Evolutionary conservation across 2,329 filamentous ascomycete species (phyloP), one percentile per base, ranked within the genome.

Genomic region (Talaromyces sp.): DNA sequence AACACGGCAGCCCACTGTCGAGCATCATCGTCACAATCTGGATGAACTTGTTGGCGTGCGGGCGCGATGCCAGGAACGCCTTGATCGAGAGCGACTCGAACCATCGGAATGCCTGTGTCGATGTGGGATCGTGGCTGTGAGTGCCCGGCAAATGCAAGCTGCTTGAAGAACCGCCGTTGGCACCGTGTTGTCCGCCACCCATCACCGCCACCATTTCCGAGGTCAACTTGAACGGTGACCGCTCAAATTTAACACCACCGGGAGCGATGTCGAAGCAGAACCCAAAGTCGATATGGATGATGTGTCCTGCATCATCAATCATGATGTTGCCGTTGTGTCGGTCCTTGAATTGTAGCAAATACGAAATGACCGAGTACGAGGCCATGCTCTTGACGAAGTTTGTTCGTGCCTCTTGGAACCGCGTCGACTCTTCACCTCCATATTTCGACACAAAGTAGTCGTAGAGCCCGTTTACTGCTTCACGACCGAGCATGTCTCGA

Each of bases 341-440:
- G 74, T 99, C 95, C 77, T 99, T 99, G 87, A 99, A 98, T 72
- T 99, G 96, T 42, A 99, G 81, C 15, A 99, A 82, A 79, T 96
- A 99, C 0, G 92, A 96, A 66, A 99, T 98, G 70, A 99, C 89
- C 19, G 91, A 96, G 80, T 99, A 99, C 13, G 95, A 96, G 0
- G 96, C 95, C 95, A 99, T 98, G 72, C 90, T 95, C 81, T 99
- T 99, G 77, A 99, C 93, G 73, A 99, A 99, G 77, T 98, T 98
- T 78, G 86, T 93, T 65, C 95, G 89, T 11, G 95, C 95, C 75
- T 93, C 89, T 77, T 99, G 96, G 82, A 97, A 99, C 44, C 88
- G 88, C 56, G 96, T 88, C 1, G 91, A 96, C 75, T 98, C 92
- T 76, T 98, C 93, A 69, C 95, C 95, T 66, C 95, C 95, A 73